phyloP scores from a whole-genome alignment of 495 filamentous ascomycete genomes.

The Cetradonia linearis region DNA sequence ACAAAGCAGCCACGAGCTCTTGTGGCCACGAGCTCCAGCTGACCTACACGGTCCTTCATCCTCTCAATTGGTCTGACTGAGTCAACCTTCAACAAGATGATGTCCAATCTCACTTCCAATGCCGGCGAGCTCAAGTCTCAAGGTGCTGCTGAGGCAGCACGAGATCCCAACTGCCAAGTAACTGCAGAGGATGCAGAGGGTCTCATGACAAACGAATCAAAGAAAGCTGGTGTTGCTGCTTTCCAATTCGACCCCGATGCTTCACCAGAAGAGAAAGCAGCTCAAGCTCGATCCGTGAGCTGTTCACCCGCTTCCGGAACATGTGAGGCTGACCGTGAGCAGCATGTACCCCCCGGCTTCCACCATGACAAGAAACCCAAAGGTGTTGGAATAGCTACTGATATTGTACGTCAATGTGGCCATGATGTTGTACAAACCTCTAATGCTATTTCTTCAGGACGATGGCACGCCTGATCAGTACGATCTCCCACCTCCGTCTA shows the following conservation, averaged over 20 bases:
- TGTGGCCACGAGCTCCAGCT: not conserved
- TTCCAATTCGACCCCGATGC: slow-evolving; percentile 85
- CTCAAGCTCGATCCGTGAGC: slow-evolving; percentile 67
- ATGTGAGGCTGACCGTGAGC: slow-evolving; percentile 18
- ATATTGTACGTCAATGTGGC: slow-evolving; percentile 42
- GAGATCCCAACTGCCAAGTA: slow-evolving; percentile 56
- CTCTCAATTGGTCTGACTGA: not conserved
- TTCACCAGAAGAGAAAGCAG: slow-evolving; percentile 70
- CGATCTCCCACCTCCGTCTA: slow-evolving; percentile 66
- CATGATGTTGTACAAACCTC: not conserved
- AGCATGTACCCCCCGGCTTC: slow-evolving; percentile 53
- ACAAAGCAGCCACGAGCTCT: slow-evolving; percentile 2
- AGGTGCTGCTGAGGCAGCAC: slow-evolving; percentile 55
- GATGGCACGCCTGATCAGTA: slow-evolving; percentile 58
- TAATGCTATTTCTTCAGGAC: slow-evolving; percentile 36
- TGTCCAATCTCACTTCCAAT: slow-evolving; percentile 24
- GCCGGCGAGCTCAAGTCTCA: slow-evolving; percentile 64
- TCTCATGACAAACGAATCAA: slow-evolving; percentile 62
- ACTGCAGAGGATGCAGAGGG: slow-evolving; percentile 61
- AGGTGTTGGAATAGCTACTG: slow-evolving; percentile 60
- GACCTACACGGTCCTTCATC: not conserved
- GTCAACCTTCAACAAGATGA: slow-evolving; percentile 20
- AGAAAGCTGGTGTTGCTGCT: slow-evolving; percentile 63
- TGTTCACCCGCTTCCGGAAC: not conserved
- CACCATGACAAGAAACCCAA: slow-evolving; percentile 54